phyloP scores from a whole-genome alignment of 1,139 yeast species.

The Hemisphaericaspora xylanilytica region DNA sequence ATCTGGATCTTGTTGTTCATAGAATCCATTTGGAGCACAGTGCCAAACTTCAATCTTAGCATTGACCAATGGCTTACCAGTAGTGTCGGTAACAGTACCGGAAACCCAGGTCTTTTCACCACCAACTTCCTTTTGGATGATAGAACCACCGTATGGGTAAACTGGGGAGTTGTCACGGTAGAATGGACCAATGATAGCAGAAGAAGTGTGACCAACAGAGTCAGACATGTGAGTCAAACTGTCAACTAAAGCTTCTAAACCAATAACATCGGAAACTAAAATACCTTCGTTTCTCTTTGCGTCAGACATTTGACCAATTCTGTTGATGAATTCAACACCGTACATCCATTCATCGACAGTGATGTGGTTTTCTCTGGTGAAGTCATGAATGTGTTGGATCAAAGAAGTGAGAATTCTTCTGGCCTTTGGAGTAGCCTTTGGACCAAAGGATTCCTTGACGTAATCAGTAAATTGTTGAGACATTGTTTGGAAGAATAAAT shows the following conservation, averaged over 20 bases:
- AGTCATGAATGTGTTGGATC: slow-evolving; percentile 17
- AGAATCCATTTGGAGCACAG: slow-evolving; percentile 18
- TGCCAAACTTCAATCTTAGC: slow-evolving; percentile 19
- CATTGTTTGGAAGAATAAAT: slow-evolving; percentile 12
- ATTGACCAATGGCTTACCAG: slow-evolving; percentile 15
- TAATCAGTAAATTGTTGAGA: slow-evolving; percentile 25
- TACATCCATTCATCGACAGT: slow-evolving; percentile 18
- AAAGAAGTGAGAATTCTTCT: slow-evolving; percentile 22
- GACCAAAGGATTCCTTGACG: slow-evolving; percentile 28
- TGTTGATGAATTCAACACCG: slow-evolving; percentile 15
- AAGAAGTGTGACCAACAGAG: slow-evolving; percentile 22
- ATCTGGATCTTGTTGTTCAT: slow-evolving; percentile 24
- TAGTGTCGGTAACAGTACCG: slow-evolving; percentile 20
- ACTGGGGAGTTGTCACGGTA: slow-evolving; percentile 27
- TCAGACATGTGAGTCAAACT: slow-evolving; percentile 21
- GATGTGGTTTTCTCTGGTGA: slow-evolving; percentile 17
- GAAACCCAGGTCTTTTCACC: slow-evolving; percentile 23
- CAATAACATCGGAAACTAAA: slow-evolving; percentile 16
- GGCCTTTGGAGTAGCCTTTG: slow-evolving; percentile 26
- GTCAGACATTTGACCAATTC: slow-evolving; percentile 18
- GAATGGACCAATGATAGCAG: slow-evolving; percentile 31
- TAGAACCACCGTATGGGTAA: slow-evolving; percentile 25
- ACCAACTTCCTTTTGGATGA: slow-evolving; percentile 30
- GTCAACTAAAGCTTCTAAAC: slow-evolving; percentile 16
- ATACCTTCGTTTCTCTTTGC: slow-evolving; percentile 16